Evolutionary conservation across 2,329 filamentous ascomycete species (phyloP), one percentile per base, ranked within the genome.

Genomic region (Pseudogymnoascus sp.): DNA sequence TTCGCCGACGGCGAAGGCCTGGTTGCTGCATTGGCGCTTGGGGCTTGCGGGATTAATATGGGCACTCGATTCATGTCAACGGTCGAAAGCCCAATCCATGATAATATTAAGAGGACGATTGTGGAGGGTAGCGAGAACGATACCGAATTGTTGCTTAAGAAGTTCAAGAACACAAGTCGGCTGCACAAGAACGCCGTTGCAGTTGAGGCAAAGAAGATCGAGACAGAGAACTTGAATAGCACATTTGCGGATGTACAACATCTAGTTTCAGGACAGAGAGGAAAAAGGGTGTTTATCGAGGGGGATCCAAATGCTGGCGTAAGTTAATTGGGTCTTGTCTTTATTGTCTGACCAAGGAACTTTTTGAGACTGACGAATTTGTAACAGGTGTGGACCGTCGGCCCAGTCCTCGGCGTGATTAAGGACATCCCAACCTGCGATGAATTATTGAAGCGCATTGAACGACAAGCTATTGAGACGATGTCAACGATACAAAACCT

Each of bases 31-130:
- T 78, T 97, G 65, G 86, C 87, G 35, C 81, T 97, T 9, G 92
- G 92, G 35, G 92, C 92, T 0, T 88, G 89, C 72, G 92, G 92
- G 62, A 85, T 96, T 77, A 97, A 97, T 77, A 97, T 97, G 92
- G 92, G 92, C 61, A 97, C 92, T 9, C 81, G 92, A 35, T 97
- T 96, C 78, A 92, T 97, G 88, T 91, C 77, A 96, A 92, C 0
- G 79, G 34, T 91, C 57, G 92, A 96, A 76, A 85, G 90, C 11
- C 92, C 92, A 1, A 88, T 97, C 65, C 92, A 97, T 76, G 74
- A 83, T 57, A 94, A 94, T 67, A 89, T 97, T 78, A 97, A 97
- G 81, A 81, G 94, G 73, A 81, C 88, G 65, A 97, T 97, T 69
- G 91, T 96, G 59, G 80, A 84, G 60, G 88, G 90, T 2, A 81